phyloP scores from a whole-genome alignment of 805 yeast species.

The Candida oleophila region DNA sequence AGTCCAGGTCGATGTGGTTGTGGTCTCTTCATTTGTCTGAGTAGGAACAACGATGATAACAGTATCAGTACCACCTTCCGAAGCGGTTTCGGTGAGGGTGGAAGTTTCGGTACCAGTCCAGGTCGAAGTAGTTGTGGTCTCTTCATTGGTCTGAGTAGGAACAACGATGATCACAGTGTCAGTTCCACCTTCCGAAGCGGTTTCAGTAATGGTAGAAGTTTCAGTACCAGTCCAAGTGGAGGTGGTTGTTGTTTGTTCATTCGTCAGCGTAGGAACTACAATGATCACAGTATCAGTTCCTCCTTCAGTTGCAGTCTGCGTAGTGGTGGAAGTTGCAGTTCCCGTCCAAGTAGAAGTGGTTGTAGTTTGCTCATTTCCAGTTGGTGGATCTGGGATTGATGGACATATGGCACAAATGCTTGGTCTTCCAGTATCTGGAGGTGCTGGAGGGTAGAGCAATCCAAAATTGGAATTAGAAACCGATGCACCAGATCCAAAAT shows the following conservation, averaged over 20 bases:
- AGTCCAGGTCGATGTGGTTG: slow-evolving; percentile 7
- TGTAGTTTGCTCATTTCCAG: neutral
- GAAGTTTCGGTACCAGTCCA: slow-evolving; percentile 6
- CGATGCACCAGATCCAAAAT: neutral
- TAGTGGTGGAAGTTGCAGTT: neutral
- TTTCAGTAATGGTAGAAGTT: slow-evolving; percentile 2
- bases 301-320: neutral
- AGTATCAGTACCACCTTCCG: slow-evolving; percentile 11
- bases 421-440: neutral
- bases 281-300: slow-evolving; percentile 9
- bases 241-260: slow-evolving; percentile 5
- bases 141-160: slow-evolving; percentile 10
- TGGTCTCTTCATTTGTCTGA: slow-evolving; percentile 3
- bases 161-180: slow-evolving; percentile 12
- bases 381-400: neutral
- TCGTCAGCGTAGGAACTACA: slow-evolving; percentile 14
- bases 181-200: slow-evolving; percentile 9
- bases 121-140: slow-evolving; percentile 11
- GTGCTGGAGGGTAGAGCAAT: neutral
- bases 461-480: neutral
- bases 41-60: slow-evolving; percentile 14
- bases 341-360: slow-evolving; percentile 5
- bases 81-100: slow-evolving; percentile 4
- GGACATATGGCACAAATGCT: neutral
- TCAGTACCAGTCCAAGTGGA: slow-evolving; percentile 11